Conservation (phyloP, 352 stramenopile genomes). For the Pythium aquatile region DNA sequence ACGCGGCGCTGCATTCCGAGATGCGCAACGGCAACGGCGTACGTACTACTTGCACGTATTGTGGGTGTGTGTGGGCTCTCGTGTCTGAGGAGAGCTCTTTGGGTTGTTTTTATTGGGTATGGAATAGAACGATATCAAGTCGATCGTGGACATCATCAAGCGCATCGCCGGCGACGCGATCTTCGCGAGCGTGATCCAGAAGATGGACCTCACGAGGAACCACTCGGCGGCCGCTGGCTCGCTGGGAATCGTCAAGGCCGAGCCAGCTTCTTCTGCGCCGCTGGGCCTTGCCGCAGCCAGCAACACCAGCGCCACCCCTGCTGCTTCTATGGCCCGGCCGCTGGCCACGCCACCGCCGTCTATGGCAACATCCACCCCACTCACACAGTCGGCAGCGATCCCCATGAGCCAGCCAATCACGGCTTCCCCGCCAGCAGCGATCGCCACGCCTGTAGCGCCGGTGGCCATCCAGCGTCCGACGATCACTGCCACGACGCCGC, state of each 20-base stretch:
- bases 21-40: constrained; percentile 79
- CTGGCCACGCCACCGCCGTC: not conserved
- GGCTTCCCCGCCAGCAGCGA: not conserved
- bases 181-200: constrained; percentile 79
- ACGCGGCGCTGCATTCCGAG: constrained; percentile 76
- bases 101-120: not conserved
- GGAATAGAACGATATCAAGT: constrained; percentile 80
- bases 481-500: constrained; percentile 18
- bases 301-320: not conserved
- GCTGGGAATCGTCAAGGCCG: constrained; percentile 30
- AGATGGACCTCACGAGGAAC: constrained; percentile 73
- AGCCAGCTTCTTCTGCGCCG: constrained; percentile 5
- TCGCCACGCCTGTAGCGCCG: not conserved
- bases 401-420: not conserved
- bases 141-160: constrained; percentile 88
- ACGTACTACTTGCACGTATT: constrained; percentile 12
- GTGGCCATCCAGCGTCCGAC: constrained; percentile 29
- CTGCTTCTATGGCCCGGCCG: constrained; percentile 6
- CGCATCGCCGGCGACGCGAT: constrained; percentile 77
- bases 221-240: constrained; percentile 42
- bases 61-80: not conserved
- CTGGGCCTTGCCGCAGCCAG: constrained; percentile 7
- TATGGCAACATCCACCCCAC: not conserved
- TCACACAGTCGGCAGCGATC: not conserved
- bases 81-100: not conserved